Evolutionary conservation across 371 early-diverging fungal genomes (phyloP), one percentile per base, ranked within the genome.

Genomic region (Amoeboaphelidium occidentale): DNA sequence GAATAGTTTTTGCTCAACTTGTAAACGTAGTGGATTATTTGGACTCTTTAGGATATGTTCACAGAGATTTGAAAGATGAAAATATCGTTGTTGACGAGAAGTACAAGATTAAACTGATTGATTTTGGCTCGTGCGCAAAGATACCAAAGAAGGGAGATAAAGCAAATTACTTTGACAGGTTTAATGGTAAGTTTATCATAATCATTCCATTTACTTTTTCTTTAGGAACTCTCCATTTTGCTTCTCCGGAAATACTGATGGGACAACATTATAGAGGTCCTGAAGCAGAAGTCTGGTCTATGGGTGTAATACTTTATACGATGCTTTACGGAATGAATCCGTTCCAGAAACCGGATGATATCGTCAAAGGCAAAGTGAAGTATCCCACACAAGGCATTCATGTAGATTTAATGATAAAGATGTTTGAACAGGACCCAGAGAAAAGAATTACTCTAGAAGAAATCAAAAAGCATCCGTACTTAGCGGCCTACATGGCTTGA

Each of bases 351-450:
- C 49, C 21, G 2, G 47, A 45, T 6, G 65, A 63, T 10, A 65
- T 64, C 42, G n/a, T 55, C 24, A 47, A 46, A 22, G 57, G 58
- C 24, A 22, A 25, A 22, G 23, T 52, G 23, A 13, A 23, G 3
- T 53, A 45, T 2, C 57, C 55, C 21, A 20, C 23, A 13, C 24
- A 45, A 20, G 27, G n/a, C n/a, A n/a, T n/a, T n/a, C n/a, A n/a
- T n/a, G n/a, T n/a, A 44, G 57, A 59, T 2, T 51, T 71, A 4
- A 56, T 70, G 54, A 78, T 80, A 57, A 57, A 63, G 21, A 81
- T 93, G 55, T 63, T 93, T 26, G 78, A 87, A 44, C 86, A 89
- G 2, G 72, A 81, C 51, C 72, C 77, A 1, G 63, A 63, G 23
- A 72, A 69, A 24, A 73, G 87, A 32, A 65, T 74, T 39, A 69